These are phyloP conservation scores for Myxozyma monticola DNA, from an alignment of 805 yeast species.

Conservation along the genomic window DNA sequence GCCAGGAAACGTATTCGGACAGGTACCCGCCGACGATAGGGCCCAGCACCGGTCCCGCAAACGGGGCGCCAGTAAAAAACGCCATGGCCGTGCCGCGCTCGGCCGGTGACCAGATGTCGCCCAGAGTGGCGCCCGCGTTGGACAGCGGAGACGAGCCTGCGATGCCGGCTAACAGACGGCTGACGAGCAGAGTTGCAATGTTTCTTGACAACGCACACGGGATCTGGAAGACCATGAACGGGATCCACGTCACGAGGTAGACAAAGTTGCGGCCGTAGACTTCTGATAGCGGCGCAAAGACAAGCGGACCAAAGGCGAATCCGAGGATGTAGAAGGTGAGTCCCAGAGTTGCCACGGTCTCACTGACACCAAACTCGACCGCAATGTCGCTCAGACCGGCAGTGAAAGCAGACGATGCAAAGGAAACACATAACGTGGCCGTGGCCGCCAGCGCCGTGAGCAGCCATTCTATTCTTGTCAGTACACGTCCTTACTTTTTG, in stretches of 20 bases:
- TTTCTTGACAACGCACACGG: constrained; percentile 54
- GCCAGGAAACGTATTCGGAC: constrained; percentile 51
- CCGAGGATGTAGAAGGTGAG: constrained; percentile 22
- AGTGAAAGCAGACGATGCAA: constrained; percentile 61
- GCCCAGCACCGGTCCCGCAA: constrained; percentile 46
- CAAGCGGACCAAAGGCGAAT: constrained; percentile 55
- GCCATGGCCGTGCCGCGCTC: constrained; percentile 55
- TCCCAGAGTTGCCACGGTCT: constrained; percentile 20
- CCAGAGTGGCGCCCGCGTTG: constrained; percentile 58
- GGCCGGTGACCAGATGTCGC: constrained; percentile 55
- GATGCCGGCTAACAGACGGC: constrained; percentile 60
- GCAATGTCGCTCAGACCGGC: constrained; percentile 57
- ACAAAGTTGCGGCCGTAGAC: constrained; percentile 47
- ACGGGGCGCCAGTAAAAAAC: constrained; percentile 51
- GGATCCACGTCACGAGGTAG: constrained; percentile 46
- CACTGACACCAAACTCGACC: constrained; percentile 6
- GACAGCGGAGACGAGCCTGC: constrained; percentile 62
- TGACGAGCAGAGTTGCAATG: constrained; percentile 51
- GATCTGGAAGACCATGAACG: constrained; percentile 47
- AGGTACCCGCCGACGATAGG: constrained; percentile 53
- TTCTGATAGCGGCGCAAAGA: constrained; percentile 58
- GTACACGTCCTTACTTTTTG: too few species aligned
- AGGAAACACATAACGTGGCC: constrained; percentile 59
- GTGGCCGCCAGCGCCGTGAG: neutral
- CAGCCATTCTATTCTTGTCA: too few species aligned